These are phyloP conservation scores for Pelargonium australe DNA, from an alignment of 441 rosid species.

Conservation along the genomic window DNA sequence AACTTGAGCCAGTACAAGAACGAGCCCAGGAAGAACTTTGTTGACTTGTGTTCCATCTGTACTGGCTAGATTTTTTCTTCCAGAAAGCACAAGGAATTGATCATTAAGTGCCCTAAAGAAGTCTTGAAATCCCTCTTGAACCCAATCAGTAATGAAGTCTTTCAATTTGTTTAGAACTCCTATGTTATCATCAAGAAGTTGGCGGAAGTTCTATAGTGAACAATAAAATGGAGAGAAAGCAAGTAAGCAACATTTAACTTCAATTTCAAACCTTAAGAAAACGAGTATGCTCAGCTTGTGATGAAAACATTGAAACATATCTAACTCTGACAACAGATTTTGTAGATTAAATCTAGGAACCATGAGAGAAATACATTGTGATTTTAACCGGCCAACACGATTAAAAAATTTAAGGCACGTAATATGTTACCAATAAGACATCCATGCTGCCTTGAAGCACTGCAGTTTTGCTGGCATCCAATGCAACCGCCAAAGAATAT, in stretches of 20 bases:
- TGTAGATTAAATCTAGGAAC: not conserved
- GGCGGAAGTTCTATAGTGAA: slow-evolving; percentile 59
- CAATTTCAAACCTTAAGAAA: not conserved
- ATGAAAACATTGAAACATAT: not conserved
- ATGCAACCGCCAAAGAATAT: slow-evolving; percentile 48
- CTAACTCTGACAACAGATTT: not conserved
- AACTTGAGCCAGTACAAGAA: slow-evolving; percentile 81
- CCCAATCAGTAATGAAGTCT: slow-evolving; percentile 57
- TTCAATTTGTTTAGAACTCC: slow-evolving; percentile 58
- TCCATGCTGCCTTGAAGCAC: slow-evolving; percentile 85
- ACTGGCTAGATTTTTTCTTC: slow-evolving; percentile 46
- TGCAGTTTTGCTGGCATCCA: slow-evolving; percentile 67
- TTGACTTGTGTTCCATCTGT: slow-evolving; percentile 45
- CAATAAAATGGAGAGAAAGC: slow-evolving; percentile 11
- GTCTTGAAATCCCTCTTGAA: slow-evolving; percentile 91
- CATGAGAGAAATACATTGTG: not conserved
- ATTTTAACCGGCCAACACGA: slow-evolving; percentile 9
- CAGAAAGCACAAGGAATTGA: slow-evolving; percentile 62
- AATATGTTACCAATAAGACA: slow-evolving; percentile 59
- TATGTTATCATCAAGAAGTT: slow-evolving; percentile 63
- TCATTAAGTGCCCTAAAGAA: slow-evolving; percentile 71
- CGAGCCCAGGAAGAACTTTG: slow-evolving; percentile 61
- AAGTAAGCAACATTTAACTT: slow-evolving; percentile 8
- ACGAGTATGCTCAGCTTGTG: slow-evolving; percentile 9
- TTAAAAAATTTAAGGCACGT: slow-evolving; percentile 7